Base-by-base conservation (phyloP, 306 rosid species). In the Pterocarpus santalinus region DNA sequence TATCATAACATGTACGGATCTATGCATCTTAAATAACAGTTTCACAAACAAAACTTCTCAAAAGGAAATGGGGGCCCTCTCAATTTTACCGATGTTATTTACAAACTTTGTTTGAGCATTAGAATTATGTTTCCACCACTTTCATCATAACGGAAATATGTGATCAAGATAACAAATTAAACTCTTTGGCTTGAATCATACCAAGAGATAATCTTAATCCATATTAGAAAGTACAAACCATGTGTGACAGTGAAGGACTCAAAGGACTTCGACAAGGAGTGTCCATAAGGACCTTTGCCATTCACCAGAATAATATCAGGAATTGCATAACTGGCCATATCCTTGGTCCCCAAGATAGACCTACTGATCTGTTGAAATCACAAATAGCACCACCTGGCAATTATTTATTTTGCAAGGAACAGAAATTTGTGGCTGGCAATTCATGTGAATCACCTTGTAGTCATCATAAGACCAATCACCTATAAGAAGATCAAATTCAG, bases 401-500 rank as follows among this genome's bases (percentile, higher is more conserved):
- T 28, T 44, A 38, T 32, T 39, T 13, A 5, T 53, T 53, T 52
- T 4, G 0, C 34, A 49, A 65, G 66, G 12, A 2, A 16, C 15
- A 4, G 7, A 30, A 36, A 15, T 63, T 51, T 22, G 49, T 39
- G 11, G 22, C 14, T 15, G 12, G 34, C 1, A 33, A 41, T 15
- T 89, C 67, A 78, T 82, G 44, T 3, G 36, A 34, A 4, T 81
- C 16, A 92, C 97, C 91, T 90, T 86, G 86, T 90, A 89, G 78
- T 71, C 81, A 15, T 74, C 84, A 46, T 70, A 70, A 63, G 35
- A 81, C 94, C 94, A 90, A 74, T 90, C 91, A 15, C 94, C 94
- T 30, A 86, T 81, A 17, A 90, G 87, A 74, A 90, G 91, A 85
- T 88, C 91, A 58, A 86, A 89, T 43, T 90, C 94, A 0, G 85